Conservation (phyloP, 2,329 filamentous ascomycete genomes). For the Ceratocystis lukuohia region DNA sequence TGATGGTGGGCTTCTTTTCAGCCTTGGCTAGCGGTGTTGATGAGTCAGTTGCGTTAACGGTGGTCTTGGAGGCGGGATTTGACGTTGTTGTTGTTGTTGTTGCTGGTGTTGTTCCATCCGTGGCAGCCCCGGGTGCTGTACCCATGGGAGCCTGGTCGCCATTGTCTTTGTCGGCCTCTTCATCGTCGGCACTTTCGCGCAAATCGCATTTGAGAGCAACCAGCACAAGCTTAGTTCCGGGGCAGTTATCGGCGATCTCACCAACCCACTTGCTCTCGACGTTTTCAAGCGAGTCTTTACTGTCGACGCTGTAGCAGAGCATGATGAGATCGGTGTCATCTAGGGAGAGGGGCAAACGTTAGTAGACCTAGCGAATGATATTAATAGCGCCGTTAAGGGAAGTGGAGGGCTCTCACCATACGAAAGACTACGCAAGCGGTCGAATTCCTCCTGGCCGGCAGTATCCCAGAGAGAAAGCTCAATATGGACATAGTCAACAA, state of each 20-base stretch:
- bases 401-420: constrained; percentile 49
- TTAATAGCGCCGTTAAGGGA: neutral
- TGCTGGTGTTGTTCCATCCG: neutral
- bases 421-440: constrained; percentile 83
- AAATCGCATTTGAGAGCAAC: constrained; percentile 96
- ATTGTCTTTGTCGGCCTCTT: constrained; percentile 43
- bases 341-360: constrained; percentile 22
- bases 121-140: constrained; percentile 16
- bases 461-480: constrained; percentile 98
- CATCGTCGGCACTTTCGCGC: constrained; percentile 61
- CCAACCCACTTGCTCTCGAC: constrained; percentile 97
- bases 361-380: neutral
- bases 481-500: constrained; percentile 93
- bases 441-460: constrained; percentile 97
- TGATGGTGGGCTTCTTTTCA: constrained; percentile 62
- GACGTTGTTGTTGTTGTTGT: neutral
- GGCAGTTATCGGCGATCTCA: constrained; percentile 96
- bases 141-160: constrained; percentile 27
- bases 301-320: constrained; percentile 97
- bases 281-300: constrained; percentile 91
- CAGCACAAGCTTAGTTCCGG: constrained; percentile 83
- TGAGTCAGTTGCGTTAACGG: constrained; percentile 28
- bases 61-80: neutral
- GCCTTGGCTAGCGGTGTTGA: constrained; percentile 26
- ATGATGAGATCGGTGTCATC: constrained; percentile 94